Evolutionary conservation across 306 rosid species (phyloP).

Genomic region (Medicago lupulina): DNA sequence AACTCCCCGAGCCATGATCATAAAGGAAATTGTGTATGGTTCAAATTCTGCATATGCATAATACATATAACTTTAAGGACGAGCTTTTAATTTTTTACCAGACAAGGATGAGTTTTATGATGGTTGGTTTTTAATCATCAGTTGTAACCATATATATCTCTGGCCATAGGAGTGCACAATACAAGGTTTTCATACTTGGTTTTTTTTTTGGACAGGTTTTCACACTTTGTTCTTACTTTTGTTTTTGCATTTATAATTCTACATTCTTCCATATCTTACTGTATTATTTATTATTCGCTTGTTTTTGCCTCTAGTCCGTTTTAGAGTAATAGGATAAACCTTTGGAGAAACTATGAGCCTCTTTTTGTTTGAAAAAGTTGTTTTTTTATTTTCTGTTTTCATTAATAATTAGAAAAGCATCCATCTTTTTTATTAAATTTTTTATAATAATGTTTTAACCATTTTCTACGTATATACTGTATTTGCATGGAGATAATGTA

Average conservation of each 20-base stretch:
- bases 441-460: background rate
- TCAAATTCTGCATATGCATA: background rate
- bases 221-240: background rate
- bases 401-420: background rate
- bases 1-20: background rate
- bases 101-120: background rate
- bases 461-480: background rate
- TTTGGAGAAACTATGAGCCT: background rate
- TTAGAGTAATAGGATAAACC: background rate
- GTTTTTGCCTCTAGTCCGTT: background rate
- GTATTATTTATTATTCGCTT: background rate
- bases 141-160: background rate
- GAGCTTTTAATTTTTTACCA: background rate
- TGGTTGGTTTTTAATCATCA: background rate
- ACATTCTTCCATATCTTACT: background rate
- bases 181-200: background rate
- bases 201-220: background rate
- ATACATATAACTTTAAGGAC: background rate
- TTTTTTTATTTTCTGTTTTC: conserved; percentile 6
- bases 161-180: background rate
- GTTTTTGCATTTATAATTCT: background rate
- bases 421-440: background rate
- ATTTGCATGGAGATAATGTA: background rate
- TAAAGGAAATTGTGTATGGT: background rate
- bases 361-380: background rate